phyloP scores from a whole-genome alignment of 352 stramenopile species.

The Phytophthora tentaculata region DNA sequence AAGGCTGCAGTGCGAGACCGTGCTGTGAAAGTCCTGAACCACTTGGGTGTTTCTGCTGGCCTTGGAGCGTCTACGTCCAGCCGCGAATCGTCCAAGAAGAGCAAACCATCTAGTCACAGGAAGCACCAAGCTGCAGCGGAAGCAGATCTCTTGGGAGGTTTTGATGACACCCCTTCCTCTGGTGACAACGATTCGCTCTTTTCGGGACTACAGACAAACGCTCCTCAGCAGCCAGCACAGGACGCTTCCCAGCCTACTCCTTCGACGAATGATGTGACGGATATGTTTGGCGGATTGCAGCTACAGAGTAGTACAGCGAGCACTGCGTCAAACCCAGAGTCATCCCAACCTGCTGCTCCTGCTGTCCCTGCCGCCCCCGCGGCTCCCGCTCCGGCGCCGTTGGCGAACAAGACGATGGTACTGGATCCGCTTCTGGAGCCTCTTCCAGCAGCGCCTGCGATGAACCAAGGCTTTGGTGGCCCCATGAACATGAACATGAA shows the following conservation, averaged over 20 bases:
- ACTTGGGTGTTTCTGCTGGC: constrained; percentile 56
- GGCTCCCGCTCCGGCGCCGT: constrained; percentile 17
- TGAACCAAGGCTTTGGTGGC: constrained; percentile 48
- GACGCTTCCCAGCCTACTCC: constrained; percentile 29
- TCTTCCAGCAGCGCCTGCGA: constrained; percentile 45
- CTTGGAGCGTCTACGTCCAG: constrained; percentile 32
- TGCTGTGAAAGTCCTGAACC: constrained; percentile 75
- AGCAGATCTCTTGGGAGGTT: constrained; percentile 75
- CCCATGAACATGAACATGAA: constrained; percentile 69
- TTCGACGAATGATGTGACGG: constrained; percentile 44
- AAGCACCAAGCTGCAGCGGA: constrained; percentile 54
- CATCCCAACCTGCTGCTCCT: constrained; percentile 22
- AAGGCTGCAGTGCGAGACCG: constrained; percentile 82
- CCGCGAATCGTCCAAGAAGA: constrained; percentile 38
- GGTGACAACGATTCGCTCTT: constrained; percentile 53
- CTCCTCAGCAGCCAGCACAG: constrained; percentile 31
- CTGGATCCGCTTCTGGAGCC: constrained; percentile 78
- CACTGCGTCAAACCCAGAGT: constrained; percentile 24
- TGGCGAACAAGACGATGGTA: constrained; percentile 56
- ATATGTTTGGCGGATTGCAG: constrained; percentile 84
- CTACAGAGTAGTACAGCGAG: constrained; percentile 56
- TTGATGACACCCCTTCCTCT: constrained; percentile 58
- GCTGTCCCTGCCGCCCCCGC: constrained; percentile 29
- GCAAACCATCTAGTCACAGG: constrained; percentile 37
- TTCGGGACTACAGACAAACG: constrained; percentile 62